Percentiles rank a stretch among this genome's conserved stretches.
These are phyloP conservation scores for Smallanthus sonchifolius DNA, from an alignment of 129 eudicot species.

Conservation along the genomic window DNA sequence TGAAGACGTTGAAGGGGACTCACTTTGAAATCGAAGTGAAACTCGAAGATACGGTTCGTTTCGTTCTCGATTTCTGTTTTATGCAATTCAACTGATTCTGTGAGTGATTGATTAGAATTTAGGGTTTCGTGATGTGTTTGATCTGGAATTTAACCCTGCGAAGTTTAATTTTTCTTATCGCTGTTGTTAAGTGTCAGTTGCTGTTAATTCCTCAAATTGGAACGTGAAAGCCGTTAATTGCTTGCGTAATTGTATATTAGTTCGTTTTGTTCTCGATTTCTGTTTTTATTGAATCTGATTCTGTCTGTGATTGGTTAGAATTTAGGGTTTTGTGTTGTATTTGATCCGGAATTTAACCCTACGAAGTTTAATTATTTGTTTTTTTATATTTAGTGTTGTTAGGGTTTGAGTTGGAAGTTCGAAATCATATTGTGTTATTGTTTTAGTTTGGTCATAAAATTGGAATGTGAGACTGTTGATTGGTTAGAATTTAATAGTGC, in stretches of 20 bases:
- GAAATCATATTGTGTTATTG: background rate
- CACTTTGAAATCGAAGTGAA: constrained; percentile 35
- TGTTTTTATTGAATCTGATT: constrained; percentile 4
- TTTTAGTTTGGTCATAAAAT: too few species aligned
- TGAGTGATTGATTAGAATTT: constrained; percentile 1
- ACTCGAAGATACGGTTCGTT: constrained; percentile 28
- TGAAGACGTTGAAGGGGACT: constrained; percentile 37
- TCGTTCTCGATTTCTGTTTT: background rate
- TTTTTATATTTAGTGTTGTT: background rate
- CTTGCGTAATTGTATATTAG: background rate
- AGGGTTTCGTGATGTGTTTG: background rate
- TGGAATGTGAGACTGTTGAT: background rate
- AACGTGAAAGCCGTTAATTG: background rate
- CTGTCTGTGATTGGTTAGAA: background rate
- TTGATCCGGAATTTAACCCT: constrained; percentile 6
- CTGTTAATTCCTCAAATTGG: background rate
- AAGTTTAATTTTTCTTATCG: background rate
- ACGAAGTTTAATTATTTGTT: background rate
- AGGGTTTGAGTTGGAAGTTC: background rate
- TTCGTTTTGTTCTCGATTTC: background rate
- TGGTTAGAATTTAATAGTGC: background rate
- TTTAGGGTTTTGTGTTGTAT: background rate
- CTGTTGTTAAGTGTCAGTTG: background rate
- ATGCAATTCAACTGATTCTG: background rate
- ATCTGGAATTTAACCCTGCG: background rate